These are phyloP conservation scores for Exidia glandulosa DNA, from an alignment of 768 basidiomycete species.

Conservation along the genomic window DNA sequence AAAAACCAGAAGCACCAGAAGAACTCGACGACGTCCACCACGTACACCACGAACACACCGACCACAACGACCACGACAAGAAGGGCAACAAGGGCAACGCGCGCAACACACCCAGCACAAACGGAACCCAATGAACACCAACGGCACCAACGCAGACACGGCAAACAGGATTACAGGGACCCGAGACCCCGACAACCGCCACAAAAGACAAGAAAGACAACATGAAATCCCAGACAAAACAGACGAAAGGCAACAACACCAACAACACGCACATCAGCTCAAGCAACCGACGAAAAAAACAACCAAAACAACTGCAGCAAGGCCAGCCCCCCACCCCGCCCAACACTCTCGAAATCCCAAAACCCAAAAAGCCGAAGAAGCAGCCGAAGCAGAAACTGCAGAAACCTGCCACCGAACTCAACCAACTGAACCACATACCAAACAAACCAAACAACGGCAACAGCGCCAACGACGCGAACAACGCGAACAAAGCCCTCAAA, in stretches of 20 bases:
- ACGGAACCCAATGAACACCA: conserved; percentile 1
- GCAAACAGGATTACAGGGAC: conserved; percentile 93
- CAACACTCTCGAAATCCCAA: conserved; percentile 47
- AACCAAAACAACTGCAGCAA: too few species aligned
- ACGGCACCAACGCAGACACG: not conserved
- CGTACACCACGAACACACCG: conserved; percentile 61
- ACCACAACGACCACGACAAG: conserved; percentile 83
- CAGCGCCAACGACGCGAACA: conserved; percentile 77
- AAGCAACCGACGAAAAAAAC: conserved; percentile 30
- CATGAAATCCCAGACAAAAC: conserved; percentile 71
- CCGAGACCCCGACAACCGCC: conserved; percentile 93
- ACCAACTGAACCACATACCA: conserved; percentile 56
- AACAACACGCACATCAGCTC: conserved; percentile 66
- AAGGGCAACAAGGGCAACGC: conserved; percentile 86
- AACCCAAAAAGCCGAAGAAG: conserved; percentile 65
- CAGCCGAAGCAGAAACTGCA: conserved; percentile 63
- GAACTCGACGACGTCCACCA: conserved; percentile 61
- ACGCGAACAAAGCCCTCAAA: conserved; percentile 39
- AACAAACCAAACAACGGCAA: conserved; percentile 86
- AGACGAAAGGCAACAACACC: conserved; percentile 62
- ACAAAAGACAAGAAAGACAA: conserved; percentile 72
- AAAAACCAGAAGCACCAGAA: conserved; percentile 59
- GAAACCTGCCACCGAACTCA: conserved; percentile 52
- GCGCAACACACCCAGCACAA: conserved; percentile 55
- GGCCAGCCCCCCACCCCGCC: too few species aligned